Evolutionary conservation across 345 rosid genomes (phyloP).

Genomic region (Sisymbrium altissimum): DNA sequence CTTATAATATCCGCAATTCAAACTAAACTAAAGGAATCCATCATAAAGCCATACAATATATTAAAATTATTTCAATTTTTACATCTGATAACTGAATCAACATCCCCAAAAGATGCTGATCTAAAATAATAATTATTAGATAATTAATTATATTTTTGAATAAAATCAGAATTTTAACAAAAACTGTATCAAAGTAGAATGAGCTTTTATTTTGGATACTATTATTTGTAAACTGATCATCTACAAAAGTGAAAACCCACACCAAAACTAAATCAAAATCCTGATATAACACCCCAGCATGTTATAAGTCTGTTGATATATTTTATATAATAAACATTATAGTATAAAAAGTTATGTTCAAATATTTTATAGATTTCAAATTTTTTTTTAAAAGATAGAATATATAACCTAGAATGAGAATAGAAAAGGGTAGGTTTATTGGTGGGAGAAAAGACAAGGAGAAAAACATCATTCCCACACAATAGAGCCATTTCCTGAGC

Average conservation of each 20-base stretch:
- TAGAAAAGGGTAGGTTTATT: not conserved
- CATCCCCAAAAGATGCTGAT: no score
- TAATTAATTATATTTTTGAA: not conserved
- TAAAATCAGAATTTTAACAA: not conserved
- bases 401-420: not conserved
- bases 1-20: no score
- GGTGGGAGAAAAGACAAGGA: conserved; percentile 3
- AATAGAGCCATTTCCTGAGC: conserved; percentile 18
- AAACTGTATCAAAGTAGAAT: not conserved
- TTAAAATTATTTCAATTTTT: no score
- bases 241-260: not conserved
- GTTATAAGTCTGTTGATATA: no score
- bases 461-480: conserved; percentile 9
- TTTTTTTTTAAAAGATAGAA: no score
- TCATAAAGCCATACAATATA: no score
- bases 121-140: not conserved
- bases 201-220: no score
- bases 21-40: no score
- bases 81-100: no score
- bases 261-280: not conserved
- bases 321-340: no score
- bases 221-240: not conserved
- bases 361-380: no score
- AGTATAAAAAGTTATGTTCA: no score
- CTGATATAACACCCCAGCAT: not conserved